Evolutionary conservation across 2,329 filamentous ascomycete species (phyloP), one percentile per base, ranked within the genome.

Genomic region (Aaosphaeria arxii): DNA sequence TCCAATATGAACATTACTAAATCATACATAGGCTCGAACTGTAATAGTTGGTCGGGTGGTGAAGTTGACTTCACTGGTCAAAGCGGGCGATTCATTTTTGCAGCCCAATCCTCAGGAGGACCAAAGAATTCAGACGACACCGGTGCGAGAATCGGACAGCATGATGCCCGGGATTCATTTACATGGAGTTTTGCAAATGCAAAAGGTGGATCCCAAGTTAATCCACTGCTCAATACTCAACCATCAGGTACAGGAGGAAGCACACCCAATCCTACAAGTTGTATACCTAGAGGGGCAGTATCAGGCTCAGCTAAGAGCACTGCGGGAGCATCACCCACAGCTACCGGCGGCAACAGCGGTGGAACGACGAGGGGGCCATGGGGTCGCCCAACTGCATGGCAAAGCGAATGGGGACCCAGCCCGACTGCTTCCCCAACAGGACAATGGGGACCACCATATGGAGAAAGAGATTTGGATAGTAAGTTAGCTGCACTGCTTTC

Each of bases 51-150:
- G 79, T 66, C 63, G 31, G 78, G 77, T 5, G 78, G 79, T 3
- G 69, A 62, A 30, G 79, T 80, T 72, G 72, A 76, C 53, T 76
- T 81, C 49, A 77, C 65, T 3, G 63, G 64, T 29, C 47, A 59
- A 3, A 66, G 58, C 1, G 76, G 74, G 11, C 64, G 63, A 17
- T 83, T 78, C 78, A 79, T 84, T 38, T 79, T 74, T 58, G 78
- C 74, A 7, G 67, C 69, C 44, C 70, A 69, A 17, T 59, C 65
- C 4, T 64, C 66, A 3, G 79, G 80, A 29, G 64, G 67, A n/a
- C 54, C 79, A 0, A 59, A 82, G 39, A 69, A 77, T 31, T 75
- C 75, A 0, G 71, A 78, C 48, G 72, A 75, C 46, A 51, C 67
- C n/a, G 64, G 64, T 11, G 74, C 69, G 7, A 57, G 47, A 11